Base-by-base conservation (phyloP, 2,329 filamentous ascomycete genomes). In the Fusarium siculi region DNA sequence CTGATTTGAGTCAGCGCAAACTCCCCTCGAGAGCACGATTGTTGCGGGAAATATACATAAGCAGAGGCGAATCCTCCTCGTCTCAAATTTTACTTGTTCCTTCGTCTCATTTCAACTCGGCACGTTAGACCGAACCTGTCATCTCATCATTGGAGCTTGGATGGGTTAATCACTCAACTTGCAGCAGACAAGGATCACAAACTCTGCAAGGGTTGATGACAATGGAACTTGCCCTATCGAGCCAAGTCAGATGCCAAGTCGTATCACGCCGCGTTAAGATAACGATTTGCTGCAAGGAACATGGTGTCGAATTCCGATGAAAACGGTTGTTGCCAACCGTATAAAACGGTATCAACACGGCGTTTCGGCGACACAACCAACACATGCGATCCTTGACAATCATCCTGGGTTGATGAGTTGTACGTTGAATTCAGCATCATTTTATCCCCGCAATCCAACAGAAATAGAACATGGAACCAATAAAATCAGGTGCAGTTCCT, bases 251-350 rank as follows among this genome's bases (percentile, higher is more conserved):
- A 46, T 58, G 66, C 52, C 61, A 59, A 52, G 49, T 39, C 19
- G 11, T 16, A 47, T 66, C 42, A 39, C 34, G 65, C 70, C 16
- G 11, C 37, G 54, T 42, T 36, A 49, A 60, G 39, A 18, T 25
- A 52, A 54, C 37, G 39, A 61, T 73, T 37, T 64, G 15, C 66
- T 73, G 66, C 70, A 73, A 59, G 70, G 70, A 67, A 70, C 37
- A 66, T 44, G 53, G 14, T 30, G 30, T n/a, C 32, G 15, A n/a
- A 21, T 50, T 44, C 42, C 32, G 28, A 58, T 40, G 16, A 25
- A 67, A 69, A 69, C 65, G 58, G 66, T 65, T 23, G 18, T 9
- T 4, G 12, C 5, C 11, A 18, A n/a, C 66, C 58, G 58, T 69
- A 28, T 32, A 52, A 62, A 66, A 70, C 70, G 50, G 70, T 57